phyloP scores from a whole-genome alignment of 2,329 filamentous ascomycete species.

The Magnaporthiopsis poae region DNA sequence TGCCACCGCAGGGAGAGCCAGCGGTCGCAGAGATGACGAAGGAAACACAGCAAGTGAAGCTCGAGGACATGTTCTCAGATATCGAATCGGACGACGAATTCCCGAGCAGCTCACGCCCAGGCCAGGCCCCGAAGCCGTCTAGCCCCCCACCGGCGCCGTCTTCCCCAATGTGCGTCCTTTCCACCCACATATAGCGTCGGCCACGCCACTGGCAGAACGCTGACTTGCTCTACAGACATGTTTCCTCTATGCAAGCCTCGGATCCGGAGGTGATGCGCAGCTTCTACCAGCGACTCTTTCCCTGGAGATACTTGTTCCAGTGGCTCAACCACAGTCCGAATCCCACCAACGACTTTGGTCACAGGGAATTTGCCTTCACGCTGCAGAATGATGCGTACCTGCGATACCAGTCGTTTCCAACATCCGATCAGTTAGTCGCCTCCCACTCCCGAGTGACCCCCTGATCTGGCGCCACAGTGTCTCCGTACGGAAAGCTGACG shows the following conservation, averaged over 20 bases:
- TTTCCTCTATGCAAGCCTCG: slow-evolving; percentile 38
- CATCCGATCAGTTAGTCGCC: slow-evolving; percentile 38
- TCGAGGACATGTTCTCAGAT: slow-evolving; percentile 51
- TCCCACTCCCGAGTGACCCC: no score
- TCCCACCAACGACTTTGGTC: slow-evolving; percentile 76
- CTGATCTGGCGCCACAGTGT: background rate
- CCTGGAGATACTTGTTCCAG: slow-evolving; percentile 88
- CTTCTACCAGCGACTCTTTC: slow-evolving; percentile 93
- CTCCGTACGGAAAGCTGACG: background rate
- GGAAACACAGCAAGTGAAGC: slow-evolving; percentile 37
- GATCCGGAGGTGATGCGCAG: slow-evolving; percentile 77
- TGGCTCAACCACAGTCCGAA: slow-evolving; percentile 92
- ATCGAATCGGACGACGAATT: slow-evolving; percentile 54
- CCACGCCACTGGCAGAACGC: slow-evolving; percentile 3
- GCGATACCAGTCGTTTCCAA: slow-evolving; percentile 67
- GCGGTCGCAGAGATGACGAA: slow-evolving; percentile 5
- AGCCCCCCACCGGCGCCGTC: slow-evolving; percentile 34
- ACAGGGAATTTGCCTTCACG: slow-evolving; percentile 93
- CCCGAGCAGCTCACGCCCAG: slow-evolving; percentile 29
- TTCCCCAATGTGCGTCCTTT: slow-evolving; percentile 23
- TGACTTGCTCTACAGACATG: slow-evolving; percentile 21
- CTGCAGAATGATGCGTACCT: slow-evolving; percentile 87
- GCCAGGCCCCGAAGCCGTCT: slow-evolving; percentile 22
- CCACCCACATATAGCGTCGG: background rate
- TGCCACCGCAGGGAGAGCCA: slow-evolving; percentile 9